Conservation (phyloP, 2,329 filamentous ascomycete species). For the Lecanosticta acicola region DNA sequence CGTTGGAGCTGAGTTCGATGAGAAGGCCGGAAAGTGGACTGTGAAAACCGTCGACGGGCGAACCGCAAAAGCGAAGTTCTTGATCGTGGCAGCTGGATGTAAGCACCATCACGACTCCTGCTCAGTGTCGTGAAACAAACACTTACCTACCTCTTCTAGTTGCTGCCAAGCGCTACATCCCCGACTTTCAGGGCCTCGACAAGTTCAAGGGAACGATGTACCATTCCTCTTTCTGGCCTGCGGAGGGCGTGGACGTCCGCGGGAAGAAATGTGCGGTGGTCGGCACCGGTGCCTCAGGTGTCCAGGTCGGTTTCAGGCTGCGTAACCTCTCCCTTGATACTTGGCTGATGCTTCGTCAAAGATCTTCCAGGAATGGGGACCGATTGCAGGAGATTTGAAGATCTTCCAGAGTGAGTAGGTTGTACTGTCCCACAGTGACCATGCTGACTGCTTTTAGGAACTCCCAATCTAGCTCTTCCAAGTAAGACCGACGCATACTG, state of each 20-base stretch:
- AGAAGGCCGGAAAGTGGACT: slow-evolving; percentile 44
- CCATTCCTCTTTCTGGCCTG: slow-evolving; percentile 40
- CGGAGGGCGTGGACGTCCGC: slow-evolving; percentile 20
- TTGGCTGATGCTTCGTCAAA: background rate
- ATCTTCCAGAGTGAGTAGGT: slow-evolving; percentile 15
- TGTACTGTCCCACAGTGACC: background rate
- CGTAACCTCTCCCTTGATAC: slow-evolving; percentile 42
- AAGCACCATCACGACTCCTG: slow-evolving; percentile 35
- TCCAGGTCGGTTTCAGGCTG: slow-evolving; percentile 40
- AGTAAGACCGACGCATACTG: background rate
- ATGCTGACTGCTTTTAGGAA: slow-evolving; percentile 2
- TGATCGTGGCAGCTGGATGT: slow-evolving; percentile 51
- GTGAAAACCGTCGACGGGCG: slow-evolving; percentile 50
- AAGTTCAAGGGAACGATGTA: slow-evolving; percentile 36
- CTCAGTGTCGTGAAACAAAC: too few relatives aligned
- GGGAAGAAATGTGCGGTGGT: slow-evolving; percentile 39
- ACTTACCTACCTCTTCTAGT: too few relatives aligned
- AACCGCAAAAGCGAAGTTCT: slow-evolving; percentile 46
- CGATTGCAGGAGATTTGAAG: slow-evolving; percentile 14
- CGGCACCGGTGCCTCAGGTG: slow-evolving; percentile 39
- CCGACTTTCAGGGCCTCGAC: slow-evolving; percentile 34
- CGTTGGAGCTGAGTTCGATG: slow-evolving; percentile 49
- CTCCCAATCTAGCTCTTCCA: slow-evolving; percentile 9
- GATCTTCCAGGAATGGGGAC: slow-evolving; percentile 18
- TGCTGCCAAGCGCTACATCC: slow-evolving; percentile 35